Base-by-base conservation (phyloP, 768 basidiomycete species). In the Psilocybe sp. region DNA sequence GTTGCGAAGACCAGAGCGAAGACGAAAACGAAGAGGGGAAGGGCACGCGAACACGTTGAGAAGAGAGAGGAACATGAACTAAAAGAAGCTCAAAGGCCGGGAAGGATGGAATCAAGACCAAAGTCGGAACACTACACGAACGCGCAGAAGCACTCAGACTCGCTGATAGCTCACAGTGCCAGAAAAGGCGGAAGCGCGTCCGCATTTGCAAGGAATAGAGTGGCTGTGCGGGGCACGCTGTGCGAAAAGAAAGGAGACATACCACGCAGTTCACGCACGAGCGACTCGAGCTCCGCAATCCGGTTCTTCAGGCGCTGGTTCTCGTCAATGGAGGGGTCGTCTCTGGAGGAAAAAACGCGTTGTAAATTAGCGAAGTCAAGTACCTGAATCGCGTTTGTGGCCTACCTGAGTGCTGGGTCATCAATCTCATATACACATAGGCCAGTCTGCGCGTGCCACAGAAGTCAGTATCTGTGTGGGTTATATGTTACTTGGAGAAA, bases 381-480 rank as follows among this genome's bases (percentile, higher is more conserved):
- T 12, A 23, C 15, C 8, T 19, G 40, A 34, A 5, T 11, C 32
- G 14, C 44, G 10, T 34, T 33, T n/a, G 35, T 44, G 4, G 62
- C 75, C 50, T 56, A 89, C 90, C 88, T 78, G 34, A 88, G 69
- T 9, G 87, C 84, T 12, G 89, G 89, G 68, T 92, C 92, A 64
- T 95, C 93, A 55, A 95, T 89, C 63, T 96, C 93, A 58, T 96
- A 96, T 0, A 96, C 92, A 65, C 93, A 96, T 14, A 95, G 86
- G 44, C 93, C 93, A 16, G 93, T 95, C 89, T 92, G 58, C 15
- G 47, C 23, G 23, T 28, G 23, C 23, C 23, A 28, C 50, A 51
- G 20, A 20, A 38, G 19, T 43, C 47, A 50, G 40, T 49, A 39
- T 56, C 47, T 37, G n/a, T 33, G 16, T 43, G 43, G 47, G n/a